These are phyloP conservation scores for Craspedostauros australis DNA, from an alignment of 108 stramenopile genomes.

Conservation along the genomic window DNA sequence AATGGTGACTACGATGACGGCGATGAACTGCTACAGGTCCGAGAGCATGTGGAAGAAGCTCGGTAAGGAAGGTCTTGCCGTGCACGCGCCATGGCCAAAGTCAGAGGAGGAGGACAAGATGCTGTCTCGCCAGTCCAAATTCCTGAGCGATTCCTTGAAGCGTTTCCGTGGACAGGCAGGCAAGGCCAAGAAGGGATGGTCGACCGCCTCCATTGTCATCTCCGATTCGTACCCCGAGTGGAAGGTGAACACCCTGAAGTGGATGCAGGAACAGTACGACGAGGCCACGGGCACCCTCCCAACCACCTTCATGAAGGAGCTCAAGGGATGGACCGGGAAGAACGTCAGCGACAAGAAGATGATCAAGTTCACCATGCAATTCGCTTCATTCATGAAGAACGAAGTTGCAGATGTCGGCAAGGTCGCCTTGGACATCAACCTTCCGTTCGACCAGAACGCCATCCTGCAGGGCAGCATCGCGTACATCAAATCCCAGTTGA, in stretches of 20 bases:
- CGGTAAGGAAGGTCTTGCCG: conserved; percentile 72
- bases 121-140: conserved; percentile 74
- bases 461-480: conserved; percentile 52
- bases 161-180: conserved; percentile 63
- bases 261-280: conserved; percentile 75
- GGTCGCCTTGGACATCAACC: conserved; percentile 73
- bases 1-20: background rate
- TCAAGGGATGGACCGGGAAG: conserved; percentile 66
- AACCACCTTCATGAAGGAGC: conserved; percentile 59
- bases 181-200: conserved; percentile 80
- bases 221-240: conserved; percentile 81
- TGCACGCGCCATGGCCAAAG: conserved; percentile 85
- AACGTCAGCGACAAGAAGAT: conserved; percentile 82
- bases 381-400: conserved; percentile 85
- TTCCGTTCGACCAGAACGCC: conserved; percentile 82
- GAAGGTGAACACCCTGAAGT: conserved; percentile 75
- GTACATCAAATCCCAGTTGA: conserved; percentile 71
- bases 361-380: conserved; percentile 90
- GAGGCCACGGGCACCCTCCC: conserved; percentile 32
- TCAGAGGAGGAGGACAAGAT: conserved; percentile 79
- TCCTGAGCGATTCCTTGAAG: conserved; percentile 69
- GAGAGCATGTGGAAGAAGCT: conserved; percentile 74
- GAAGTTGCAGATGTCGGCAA: conserved; percentile 83
- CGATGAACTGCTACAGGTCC: conserved; percentile 27
- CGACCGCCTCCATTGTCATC: conserved; percentile 59